Evolutionary conservation across 2,329 filamentous ascomycete species (phyloP).

Genomic region (Pezicula rhizophila): DNA sequence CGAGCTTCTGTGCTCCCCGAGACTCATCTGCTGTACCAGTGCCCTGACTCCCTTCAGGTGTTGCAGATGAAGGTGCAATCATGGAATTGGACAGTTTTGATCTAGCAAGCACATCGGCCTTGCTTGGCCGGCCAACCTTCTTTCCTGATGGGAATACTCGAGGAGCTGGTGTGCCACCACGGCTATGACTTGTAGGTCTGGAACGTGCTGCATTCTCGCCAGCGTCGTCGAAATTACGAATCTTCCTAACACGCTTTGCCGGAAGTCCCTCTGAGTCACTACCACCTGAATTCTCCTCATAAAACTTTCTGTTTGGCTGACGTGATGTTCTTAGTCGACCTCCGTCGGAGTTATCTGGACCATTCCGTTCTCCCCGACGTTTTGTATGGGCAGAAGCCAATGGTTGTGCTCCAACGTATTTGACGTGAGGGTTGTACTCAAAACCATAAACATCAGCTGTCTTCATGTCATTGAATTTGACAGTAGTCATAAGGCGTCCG

Average conservation of each 20-base stretch:
- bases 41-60: slow-evolving; percentile 5
- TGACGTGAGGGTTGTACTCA: slow-evolving; percentile 52
- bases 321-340: slow-evolving; percentile 20
- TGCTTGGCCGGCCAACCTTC: slow-evolving; percentile 25
- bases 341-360: slow-evolving; percentile 10
- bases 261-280: slow-evolving; percentile 22
- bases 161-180: slow-evolving; percentile 15
- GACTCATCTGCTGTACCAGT: slow-evolving; percentile 1
- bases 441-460: slow-evolving; percentile 56
- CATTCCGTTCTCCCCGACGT: slow-evolving; percentile 5
- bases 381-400: slow-evolving; percentile 19
- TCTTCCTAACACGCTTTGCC: slow-evolving; percentile 21
- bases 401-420: slow-evolving; percentile 54
- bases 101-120: slow-evolving; percentile 11
- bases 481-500: slow-evolving; percentile 16
- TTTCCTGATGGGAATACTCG: slow-evolving; percentile 25
- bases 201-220: slow-evolving; percentile 9
- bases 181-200: slow-evolving; percentile 9
- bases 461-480: slow-evolving; percentile 35
- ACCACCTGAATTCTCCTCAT: slow-evolving; percentile 15
- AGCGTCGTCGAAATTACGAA: slow-evolving; percentile 15
- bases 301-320: slow-evolving; percentile 13
- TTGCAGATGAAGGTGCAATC: slow-evolving; percentile 11
- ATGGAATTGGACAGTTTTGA: slow-evolving; percentile 17
- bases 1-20: slow-evolving; percentile 12